Conservation (phyloP, 2,329 filamentous ascomycete species). For the Paramyrothecium roridum region DNA sequence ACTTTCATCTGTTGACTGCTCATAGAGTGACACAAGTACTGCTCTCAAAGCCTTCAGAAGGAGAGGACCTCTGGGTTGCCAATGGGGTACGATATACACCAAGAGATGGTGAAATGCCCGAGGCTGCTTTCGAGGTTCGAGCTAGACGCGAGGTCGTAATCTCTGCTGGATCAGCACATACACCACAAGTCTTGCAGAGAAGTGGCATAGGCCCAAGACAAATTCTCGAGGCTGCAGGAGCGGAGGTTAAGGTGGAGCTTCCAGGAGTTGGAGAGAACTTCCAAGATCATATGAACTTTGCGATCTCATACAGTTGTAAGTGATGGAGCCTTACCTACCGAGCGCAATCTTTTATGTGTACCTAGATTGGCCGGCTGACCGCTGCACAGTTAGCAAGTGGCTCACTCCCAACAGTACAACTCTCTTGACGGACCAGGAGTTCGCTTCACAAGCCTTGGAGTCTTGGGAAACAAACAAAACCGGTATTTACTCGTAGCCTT, state of each 20-base stretch:
- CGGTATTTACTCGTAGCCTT: background rate
- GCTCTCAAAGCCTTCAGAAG: slow-evolving; percentile 1
- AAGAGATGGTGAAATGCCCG: slow-evolving; percentile 6
- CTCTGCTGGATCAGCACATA: slow-evolving; percentile 37
- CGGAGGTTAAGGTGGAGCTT: slow-evolving; percentile 50
- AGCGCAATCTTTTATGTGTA: no score
- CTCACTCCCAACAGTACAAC: slow-evolving; percentile 17
- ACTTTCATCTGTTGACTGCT: slow-evolving; percentile 9
- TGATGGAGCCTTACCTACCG: background rate
- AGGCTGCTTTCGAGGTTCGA: slow-evolving; percentile 2
- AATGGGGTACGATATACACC: slow-evolving; percentile 6
- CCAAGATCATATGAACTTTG: slow-evolving; percentile 40
- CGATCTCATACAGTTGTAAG: slow-evolving; percentile 10
- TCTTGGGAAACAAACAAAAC: slow-evolving; percentile 9
- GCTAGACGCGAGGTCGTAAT: slow-evolving; percentile 36
- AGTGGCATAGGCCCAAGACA: slow-evolving; percentile 35
- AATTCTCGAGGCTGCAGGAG: slow-evolving; percentile 36
- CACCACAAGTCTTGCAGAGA: slow-evolving; percentile 38
- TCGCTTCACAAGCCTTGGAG: slow-evolving; percentile 7
- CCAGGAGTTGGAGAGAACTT: slow-evolving; percentile 62
- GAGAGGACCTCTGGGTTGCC: background rate
- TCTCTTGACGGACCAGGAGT: slow-evolving; percentile 10
- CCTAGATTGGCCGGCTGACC: no score
- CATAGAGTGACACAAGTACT: slow-evolving; percentile 9
- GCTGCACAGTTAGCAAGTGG: slow-evolving; percentile 6